Conservation (phyloP, 441 rosid genomes). For the Hura crepitans region DNA sequence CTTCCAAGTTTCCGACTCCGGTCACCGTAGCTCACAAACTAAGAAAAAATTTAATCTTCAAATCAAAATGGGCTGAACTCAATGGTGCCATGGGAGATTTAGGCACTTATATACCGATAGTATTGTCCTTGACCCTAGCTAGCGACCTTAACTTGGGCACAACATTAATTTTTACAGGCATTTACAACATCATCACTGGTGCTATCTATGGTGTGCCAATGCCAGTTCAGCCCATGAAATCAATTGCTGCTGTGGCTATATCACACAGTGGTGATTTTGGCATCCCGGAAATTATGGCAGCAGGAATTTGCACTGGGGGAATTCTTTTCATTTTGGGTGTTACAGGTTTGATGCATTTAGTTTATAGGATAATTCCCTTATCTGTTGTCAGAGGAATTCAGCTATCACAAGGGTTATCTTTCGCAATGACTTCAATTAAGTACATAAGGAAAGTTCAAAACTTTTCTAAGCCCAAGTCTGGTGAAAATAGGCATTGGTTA, state of each 20-base stretch:
- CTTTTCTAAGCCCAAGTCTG: slow-evolving; percentile 53
- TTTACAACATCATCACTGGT: slow-evolving; percentile 58
- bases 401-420: slow-evolving; percentile 66
- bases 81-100: slow-evolving; percentile 84
- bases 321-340: slow-evolving; percentile 49
- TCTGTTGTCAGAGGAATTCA: slow-evolving; percentile 77
- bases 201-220: slow-evolving; percentile 61
- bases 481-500: slow-evolving; percentile 51
- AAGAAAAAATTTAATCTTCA: slow-evolving; percentile 38
- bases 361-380: slow-evolving; percentile 53
- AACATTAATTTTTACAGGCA: slow-evolving; percentile 56
- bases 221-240: slow-evolving; percentile 83
- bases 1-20: slow-evolving; percentile 14
- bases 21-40: slow-evolving; percentile 30
- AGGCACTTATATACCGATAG: slow-evolving; percentile 69
- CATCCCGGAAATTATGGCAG: slow-evolving; percentile 43
- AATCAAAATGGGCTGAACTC: slow-evolving; percentile 53
- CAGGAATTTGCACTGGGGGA: slow-evolving; percentile 60
- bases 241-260: slow-evolving; percentile 61
- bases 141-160: slow-evolving; percentile 62
- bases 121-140: slow-evolving; percentile 65
- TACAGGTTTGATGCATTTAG: slow-evolving; percentile 64
- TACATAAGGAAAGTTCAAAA: slow-evolving; percentile 54
- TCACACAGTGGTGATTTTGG: slow-evolving; percentile 25
- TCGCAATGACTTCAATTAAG: slow-evolving; percentile 66